Evolutionary conservation across 2,329 filamentous ascomycete genomes (phyloP).

Genomic region (Xylaria sp.): DNA sequence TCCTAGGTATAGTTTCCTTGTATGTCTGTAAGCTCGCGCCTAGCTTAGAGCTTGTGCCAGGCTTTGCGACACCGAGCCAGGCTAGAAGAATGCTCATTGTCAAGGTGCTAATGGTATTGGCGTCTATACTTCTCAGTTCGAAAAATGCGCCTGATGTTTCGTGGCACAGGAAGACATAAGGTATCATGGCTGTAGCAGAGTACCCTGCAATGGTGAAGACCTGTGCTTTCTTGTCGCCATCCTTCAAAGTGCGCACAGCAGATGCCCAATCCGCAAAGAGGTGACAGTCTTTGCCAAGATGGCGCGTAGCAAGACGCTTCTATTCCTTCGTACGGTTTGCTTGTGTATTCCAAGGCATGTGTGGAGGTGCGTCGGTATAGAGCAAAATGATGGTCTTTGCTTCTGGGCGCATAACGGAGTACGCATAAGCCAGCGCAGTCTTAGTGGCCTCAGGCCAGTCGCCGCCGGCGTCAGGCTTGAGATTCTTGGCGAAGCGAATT

Average conservation of each 20-base stretch:
- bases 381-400: slow-evolving; percentile 62
- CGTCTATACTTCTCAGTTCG: slow-evolving; percentile 42
- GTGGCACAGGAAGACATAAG: slow-evolving; percentile 57
- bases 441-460: slow-evolving; percentile 59
- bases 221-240: slow-evolving; percentile 4
- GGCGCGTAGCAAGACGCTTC: background rate
- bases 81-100: slow-evolving; percentile 38
- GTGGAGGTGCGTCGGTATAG: slow-evolving; percentile 59
- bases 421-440: slow-evolving; percentile 59
- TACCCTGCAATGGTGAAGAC: slow-evolving; percentile 8
- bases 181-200: slow-evolving; percentile 38
- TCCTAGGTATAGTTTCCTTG: slow-evolving; percentile 1
- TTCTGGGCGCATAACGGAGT: slow-evolving; percentile 58
- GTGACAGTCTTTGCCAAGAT: background rate
- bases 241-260: background rate
- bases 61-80: slow-evolving; percentile 48
- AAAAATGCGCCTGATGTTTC: slow-evolving; percentile 57
- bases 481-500: slow-evolving; percentile 2
- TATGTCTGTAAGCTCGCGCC: background rate
- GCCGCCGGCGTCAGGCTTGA: background rate
- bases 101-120: slow-evolving; percentile 47
- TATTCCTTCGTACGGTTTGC: background rate
- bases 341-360: slow-evolving; percentile 49
- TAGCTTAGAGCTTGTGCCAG: slow-evolving; percentile 45
- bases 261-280: slow-evolving; percentile 12